Percentiles rank a stretch among this genome's conserved stretches.
These are phyloP conservation scores for Chlamydomonas sphaeroides DNA, from an alignment of 139 green algal genomes.

Conservation along the genomic window DNA sequence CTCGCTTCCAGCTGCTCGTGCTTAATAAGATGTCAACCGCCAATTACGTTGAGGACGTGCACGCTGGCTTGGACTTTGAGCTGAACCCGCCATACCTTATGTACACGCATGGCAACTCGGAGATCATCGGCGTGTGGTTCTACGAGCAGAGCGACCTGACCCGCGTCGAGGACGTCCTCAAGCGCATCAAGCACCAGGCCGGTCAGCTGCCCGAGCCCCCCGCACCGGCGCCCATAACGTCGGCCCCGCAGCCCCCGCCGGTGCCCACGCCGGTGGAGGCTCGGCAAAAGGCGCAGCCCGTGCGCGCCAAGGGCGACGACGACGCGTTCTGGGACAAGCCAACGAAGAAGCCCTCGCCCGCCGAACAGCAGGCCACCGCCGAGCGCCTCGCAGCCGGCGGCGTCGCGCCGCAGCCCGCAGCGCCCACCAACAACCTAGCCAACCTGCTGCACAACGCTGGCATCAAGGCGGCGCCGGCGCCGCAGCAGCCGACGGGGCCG, in stretches of 20 bases:
- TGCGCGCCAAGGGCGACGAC: constrained; percentile 31
- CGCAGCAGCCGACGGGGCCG: neutral
- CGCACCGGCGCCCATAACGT: too few relatives aligned
- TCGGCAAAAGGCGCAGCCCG: too few relatives aligned
- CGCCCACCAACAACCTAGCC: constrained; percentile 27
- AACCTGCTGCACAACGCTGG: constrained; percentile 42
- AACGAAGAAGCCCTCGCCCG: neutral
- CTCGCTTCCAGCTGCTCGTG: constrained; percentile 89
- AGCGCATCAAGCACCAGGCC: constrained; percentile 57
- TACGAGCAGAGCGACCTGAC: constrained; percentile 84
- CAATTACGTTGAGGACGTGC: constrained; percentile 84
- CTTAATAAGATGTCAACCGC: constrained; percentile 84
- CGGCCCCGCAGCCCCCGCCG: too few relatives aligned
- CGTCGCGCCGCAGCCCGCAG: neutral
- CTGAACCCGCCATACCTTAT: constrained; percentile 84
- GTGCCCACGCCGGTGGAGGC: too few relatives aligned
- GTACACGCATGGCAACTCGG: constrained; percentile 77
- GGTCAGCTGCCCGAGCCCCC: neutral
- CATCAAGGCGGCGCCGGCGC: constrained; percentile 30
- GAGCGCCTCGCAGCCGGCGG: too few relatives aligned
- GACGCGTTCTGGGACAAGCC: constrained; percentile 60
- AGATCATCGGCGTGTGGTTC: constrained; percentile 94
- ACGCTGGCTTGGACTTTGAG: constrained; percentile 79
- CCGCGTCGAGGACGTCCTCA: constrained; percentile 69
- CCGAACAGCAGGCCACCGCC: neutral